Evolutionary conservation across 2,329 filamentous ascomycete genomes (phyloP), one percentile per base, ranked within the genome.

Genomic region (Onygena corvina): DNA sequence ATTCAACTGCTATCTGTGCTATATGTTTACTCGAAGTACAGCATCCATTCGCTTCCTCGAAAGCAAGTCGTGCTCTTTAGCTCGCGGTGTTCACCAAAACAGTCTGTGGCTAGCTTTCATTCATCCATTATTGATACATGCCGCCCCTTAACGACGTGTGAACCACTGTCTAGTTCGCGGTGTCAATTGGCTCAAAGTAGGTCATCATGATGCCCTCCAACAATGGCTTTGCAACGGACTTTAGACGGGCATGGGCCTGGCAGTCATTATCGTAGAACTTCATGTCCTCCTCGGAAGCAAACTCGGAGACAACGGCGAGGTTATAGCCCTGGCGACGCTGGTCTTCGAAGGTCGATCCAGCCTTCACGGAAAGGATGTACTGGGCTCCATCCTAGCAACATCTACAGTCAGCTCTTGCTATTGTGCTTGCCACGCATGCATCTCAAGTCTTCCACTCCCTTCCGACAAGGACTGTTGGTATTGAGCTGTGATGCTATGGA

Each of bases 321-420:
- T 77, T 83, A 66, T 74, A 83, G 47, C 79, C 80, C 61, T 80
- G 74, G 52, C 68, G 69, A 40, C 79, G 74, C 56, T 80, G 77
- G 20, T 73, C 68, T 49, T 74, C 65, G 47, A 51, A 45, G 20
- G 54, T 53, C 25, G 67, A 63, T 36, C 73, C 74, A 20, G 75
- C 77, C 34, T 60, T 65, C 61, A 76, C 65, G 49, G 71, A 71
- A 30, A 77, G 67, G 56, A 85, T 81, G 63, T 84, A 85, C 1
- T 76, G 77, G 61, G 80, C 77, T 52, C 79, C 79, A 58, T 82
- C 73, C 81, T 84, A 29, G 30, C n/a, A 35, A 14, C 21, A 36
- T 33, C 16, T 16, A 16, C 25, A 20, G 31, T 33, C 33, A 21
- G 47, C 45, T 7, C 9, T 20, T 25, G 18, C 16, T 48, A 27